Conservation (phyloP, 768 basidiomycete genomes). For the Pholiota microspora region DNA sequence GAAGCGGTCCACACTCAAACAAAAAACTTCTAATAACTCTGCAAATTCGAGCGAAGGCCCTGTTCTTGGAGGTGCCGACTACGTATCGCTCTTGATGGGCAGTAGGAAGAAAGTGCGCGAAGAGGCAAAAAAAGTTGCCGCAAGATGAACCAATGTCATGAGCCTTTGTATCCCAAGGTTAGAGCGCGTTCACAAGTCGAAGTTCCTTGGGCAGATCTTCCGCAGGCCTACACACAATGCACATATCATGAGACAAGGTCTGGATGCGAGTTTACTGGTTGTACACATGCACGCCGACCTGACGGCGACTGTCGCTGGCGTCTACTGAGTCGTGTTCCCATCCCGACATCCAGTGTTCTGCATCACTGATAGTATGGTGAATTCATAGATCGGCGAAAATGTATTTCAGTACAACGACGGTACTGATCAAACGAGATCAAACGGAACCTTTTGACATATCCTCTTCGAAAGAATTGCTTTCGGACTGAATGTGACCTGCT, state of each 20-base stretch:
- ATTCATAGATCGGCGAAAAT: not conserved
- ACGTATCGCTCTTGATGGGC: constrained; percentile 70
- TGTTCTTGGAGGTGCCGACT: constrained; percentile 74
- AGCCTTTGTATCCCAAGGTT: no score
- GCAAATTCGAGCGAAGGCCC: constrained; percentile 22
- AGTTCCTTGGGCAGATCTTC: not conserved
- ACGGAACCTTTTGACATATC: no score
- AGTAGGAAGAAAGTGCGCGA: constrained; percentile 63
- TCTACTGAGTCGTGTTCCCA: not conserved
- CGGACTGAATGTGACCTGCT: no score
- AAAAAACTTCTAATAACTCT: constrained; percentile 29
- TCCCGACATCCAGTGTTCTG: not conserved
- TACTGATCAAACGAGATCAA: no score
- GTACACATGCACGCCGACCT: no score
- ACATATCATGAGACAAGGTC: no score
- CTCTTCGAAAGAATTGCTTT: no score
- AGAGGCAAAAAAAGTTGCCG: constrained; percentile 66
- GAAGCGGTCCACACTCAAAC: constrained; percentile 50
- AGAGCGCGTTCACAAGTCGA: no score
- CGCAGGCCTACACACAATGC: no score
- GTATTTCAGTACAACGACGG: no score
- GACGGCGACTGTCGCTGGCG: no score
- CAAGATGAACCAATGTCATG: constrained; percentile 16
- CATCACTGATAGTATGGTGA: not conserved
- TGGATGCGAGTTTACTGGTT: no score